phyloP scores from a whole-genome alignment of 164 flowering plant genomes.

The Nymphaea thermarum region DNA sequence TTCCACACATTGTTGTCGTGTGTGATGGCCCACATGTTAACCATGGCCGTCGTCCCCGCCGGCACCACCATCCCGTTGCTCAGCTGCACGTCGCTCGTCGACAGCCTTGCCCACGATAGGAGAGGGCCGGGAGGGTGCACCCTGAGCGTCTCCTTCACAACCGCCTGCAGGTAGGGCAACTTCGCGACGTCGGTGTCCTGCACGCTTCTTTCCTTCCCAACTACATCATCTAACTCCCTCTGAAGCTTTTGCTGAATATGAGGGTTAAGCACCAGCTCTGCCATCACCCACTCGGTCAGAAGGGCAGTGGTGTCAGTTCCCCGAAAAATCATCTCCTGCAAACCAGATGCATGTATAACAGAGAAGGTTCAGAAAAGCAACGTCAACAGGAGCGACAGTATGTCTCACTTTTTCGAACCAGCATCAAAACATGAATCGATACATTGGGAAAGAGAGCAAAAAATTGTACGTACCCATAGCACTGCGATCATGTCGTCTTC shows the following conservation, averaged over 20 bases:
- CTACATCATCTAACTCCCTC: constrained; percentile 15
- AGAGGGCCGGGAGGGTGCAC: constrained; percentile 67
- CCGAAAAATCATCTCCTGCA: constrained; percentile 60
- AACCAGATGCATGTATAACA: background rate
- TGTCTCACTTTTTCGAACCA: no score
- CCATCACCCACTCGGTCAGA: constrained; percentile 52
- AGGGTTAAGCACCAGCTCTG: constrained; percentile 37
- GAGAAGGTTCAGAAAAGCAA: no score
- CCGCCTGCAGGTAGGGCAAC: background rate
- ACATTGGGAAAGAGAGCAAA: background rate
- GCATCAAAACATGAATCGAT: no score
- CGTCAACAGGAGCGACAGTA: no score
- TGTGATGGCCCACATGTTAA: constrained; percentile 62
- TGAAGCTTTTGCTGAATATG: constrained; percentile 26
- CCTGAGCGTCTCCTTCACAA: constrained; percentile 23
- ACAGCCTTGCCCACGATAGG: constrained; percentile 54
- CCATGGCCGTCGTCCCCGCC: constrained; percentile 40
- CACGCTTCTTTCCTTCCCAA: background rate
- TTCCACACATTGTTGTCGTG: constrained; percentile 33
- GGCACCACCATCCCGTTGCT: constrained; percentile 44
- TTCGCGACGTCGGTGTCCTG: background rate
- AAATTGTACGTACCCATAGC: constrained; percentile 28
- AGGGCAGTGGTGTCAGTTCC: constrained; percentile 59
- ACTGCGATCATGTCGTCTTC: constrained; percentile 57
- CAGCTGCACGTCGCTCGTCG: constrained; percentile 36